Base-by-base conservation (phyloP, 225 moss, liverwort and hornwort species). In the Polytrichum formosum region DNA sequence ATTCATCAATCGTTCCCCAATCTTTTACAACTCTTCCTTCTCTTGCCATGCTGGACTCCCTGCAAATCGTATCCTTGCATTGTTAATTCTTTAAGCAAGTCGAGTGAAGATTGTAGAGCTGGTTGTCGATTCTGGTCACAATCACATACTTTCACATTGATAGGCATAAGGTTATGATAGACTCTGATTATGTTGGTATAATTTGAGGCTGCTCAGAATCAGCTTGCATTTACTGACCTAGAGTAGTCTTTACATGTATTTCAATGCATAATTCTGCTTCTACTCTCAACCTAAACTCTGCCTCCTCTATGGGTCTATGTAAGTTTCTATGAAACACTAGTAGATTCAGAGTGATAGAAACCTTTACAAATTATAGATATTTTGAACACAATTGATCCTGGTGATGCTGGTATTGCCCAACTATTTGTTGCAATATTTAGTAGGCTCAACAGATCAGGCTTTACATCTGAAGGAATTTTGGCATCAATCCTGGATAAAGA, bases 11-110 rank as follows among this genome's bases (percentile, higher is more conserved):
- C 89, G 97, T 72, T 80, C 91, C 53, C 68, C 89, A 54, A 84
- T 94, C 65, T 98, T 98, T 77, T 98, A 98, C 80, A 91, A 84
- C 74, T 82, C 89, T 67, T 82, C 88, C 54, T 98, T 86, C 80
- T 79, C 89, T 82, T 77, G 81, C 77, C 88, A 87, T 71, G 86
- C 97, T 67, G 92, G 97, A 63, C 81, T 98, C 55, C 92, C 91
- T 72, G 90, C 88, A 18, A 94, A 90, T 74, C 97, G 93, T 97
- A 97, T 97, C 96, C 84, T 92, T 72, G 64, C 69, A 37, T 61
- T 46, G 4, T 46, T 7, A 46, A 28, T 46, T 13, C 46, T 46
- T 13, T 46, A 46, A 37, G 2, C 37, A 37, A 37, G 2, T 46
- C 16, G 13, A 46, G n/a, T 26, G 23, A 20, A 46, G 28, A 26